Evolutionary conservation across 2,329 filamentous ascomycete genomes (phyloP), one percentile per base, ranked within the genome.

Genomic region (Ustulina deusta): DNA sequence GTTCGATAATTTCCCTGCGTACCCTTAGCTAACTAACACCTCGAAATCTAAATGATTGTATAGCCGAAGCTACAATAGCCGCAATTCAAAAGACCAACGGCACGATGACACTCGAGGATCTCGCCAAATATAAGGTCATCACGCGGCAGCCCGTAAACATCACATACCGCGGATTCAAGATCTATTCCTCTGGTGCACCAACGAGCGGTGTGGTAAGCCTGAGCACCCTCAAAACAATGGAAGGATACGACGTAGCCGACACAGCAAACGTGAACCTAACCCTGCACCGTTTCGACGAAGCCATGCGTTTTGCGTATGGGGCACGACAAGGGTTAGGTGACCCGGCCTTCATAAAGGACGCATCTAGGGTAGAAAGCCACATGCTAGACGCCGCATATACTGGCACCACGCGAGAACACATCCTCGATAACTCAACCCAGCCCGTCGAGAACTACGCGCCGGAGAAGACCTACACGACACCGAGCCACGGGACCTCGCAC

Each of bases 231-330:
- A 97, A 97, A 76, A 93, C 90, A 36, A 86, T 97, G 79, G 91
- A 95, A 78, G 91, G 92, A 20, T 97, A 92, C 78, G 81, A 84
- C 3, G 79, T 82, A 42, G 82, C 89, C 29, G 89, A 88, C 67
- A 77, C 84, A 7, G 67, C 79, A 11, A 81, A 87, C 49, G 78
- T 79, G 22, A 90, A 93, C 72, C 81, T 97, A 0, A 93, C 90
- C 42, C 91, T 90, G 0, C 96, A 98, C 79, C 88, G 92, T 15
- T 86, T 97, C 71, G 89, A 93, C 75, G 96, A 98, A 83, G 91
- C 94, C 13, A 93, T 97, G 82, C 88, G 93, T 25, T 98, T 97
- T 78, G 94, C 89, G 2, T 98, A 97, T 77, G 94, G 91, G 3
- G 83, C 91, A 73, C 89, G 94, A 65, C 85, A 89, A n/a, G 85